Evolutionary conservation across 169 alveolate species (phyloP), one percentile per base, ranked within the genome.

Genomic region (Cyclospora cayetanensis): DNA sequence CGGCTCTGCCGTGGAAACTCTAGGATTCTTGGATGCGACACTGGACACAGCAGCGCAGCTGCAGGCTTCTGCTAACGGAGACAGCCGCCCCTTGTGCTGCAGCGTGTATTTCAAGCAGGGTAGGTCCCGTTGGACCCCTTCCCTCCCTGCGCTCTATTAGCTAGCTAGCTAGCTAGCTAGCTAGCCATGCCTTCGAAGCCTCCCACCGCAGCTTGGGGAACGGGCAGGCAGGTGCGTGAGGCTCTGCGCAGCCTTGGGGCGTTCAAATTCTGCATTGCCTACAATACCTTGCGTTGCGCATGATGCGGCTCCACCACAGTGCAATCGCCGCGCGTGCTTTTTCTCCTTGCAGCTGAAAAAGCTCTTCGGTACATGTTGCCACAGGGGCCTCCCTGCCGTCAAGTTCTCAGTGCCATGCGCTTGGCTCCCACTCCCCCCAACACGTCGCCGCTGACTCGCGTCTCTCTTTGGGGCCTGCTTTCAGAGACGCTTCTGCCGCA

Each of bases 401-500:
- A 74, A 25, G 39, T 74, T 37, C 41, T 74, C 37, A 74, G 53
- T 5, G 85, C 85, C 52, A 74, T 43, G 41, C 39, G 85, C 25
- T 25, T 74, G 85, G 39, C 85, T 74, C 85, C 85, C 42, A 63
- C 42, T 2, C 63, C 85, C 53, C 85, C 85, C 7, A 46, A 31
- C 25, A 22, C 85, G 0, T 63, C 85, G 20, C 85, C 85, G 12
- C 55, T 74, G 18, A 7, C 65, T n/a, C 85, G 85, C 34, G 37
- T 74, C 12, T 74, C 85, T n/a, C 39, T 74, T 0, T 74, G 85
- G 85, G 85, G 85, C n/a, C 85, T 74, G n/a, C 63, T 74, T 15
- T 31, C 85, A 20, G 85, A 74, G 85, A 74, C 85, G 18, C 63
- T 74, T 29, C 37, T 74, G 85, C 85, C 85, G 37, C 85, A 74